phyloP scores from a whole-genome alignment of 257 asterid species.

The Nicotiana knightiana region DNA sequence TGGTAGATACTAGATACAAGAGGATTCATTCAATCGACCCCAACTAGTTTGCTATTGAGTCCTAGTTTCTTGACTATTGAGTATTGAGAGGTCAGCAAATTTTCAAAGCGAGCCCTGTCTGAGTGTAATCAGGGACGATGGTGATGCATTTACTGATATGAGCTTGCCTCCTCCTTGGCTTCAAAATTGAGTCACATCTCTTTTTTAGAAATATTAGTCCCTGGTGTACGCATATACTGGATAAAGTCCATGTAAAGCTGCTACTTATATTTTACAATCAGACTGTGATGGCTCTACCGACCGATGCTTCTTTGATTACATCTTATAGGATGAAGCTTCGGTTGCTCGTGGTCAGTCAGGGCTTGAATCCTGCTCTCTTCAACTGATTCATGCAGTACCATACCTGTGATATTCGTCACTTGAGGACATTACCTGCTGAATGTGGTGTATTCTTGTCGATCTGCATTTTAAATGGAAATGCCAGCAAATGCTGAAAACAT shows the following conservation, averaged over 20 bases:
- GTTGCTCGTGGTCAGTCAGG: not conserved
- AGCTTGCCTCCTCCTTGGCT: not conserved
- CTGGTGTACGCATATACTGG: not conserved
- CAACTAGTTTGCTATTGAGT: not conserved
- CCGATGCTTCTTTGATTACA: not conserved
- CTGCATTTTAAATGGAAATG: no score
- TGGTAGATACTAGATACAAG: not conserved
- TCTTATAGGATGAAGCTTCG: not conserved
- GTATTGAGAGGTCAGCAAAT: not conserved
- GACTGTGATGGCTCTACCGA: not conserved
- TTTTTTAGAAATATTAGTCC: not conserved
- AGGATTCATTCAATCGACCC: not conserved
- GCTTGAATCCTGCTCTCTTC: not conserved
- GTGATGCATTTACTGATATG: slow-evolving; percentile 38
- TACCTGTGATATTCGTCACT: slow-evolving; percentile 1
- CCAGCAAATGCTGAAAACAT: no score
- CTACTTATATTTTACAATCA: no score
- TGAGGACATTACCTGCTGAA: slow-evolving; percentile 11
- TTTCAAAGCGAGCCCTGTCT: not conserved
- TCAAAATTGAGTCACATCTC: not conserved
- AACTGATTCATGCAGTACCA: not conserved
- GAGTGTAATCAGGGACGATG: not conserved
- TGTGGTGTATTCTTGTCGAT: not conserved
- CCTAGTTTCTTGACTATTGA: not conserved
- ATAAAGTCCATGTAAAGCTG: not conserved